Conservation (phyloP, 2,329 filamentous ascomycete genomes). For the Diplodia scrobiculata region DNA sequence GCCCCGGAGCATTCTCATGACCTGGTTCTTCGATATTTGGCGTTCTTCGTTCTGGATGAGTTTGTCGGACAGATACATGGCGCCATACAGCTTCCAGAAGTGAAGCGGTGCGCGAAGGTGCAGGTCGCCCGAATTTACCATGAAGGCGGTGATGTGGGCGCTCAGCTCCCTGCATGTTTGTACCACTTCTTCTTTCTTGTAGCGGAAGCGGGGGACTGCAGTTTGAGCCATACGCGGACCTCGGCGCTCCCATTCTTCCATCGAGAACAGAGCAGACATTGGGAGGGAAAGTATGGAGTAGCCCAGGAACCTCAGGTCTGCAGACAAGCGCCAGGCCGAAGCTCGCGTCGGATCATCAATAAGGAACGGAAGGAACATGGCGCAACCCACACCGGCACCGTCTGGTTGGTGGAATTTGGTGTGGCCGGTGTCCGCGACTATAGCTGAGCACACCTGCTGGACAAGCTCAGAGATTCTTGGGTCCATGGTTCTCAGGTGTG, state of each 20-base stretch:
- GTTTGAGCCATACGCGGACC: conserved; percentile 9
- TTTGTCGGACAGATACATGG: conserved; percentile 12
- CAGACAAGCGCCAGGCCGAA: conserved; percentile 49
- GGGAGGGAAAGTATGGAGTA: conserved; percentile 44
- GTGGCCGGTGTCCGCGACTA: conserved; percentile 31
- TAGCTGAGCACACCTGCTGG: conserved; percentile 34
- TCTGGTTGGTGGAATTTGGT: conserved; percentile 29
- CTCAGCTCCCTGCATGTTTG: conserved; percentile 8
- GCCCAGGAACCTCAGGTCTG: conserved; percentile 42
- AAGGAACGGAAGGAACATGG: conserved; percentile 66
- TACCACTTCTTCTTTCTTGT: conserved; percentile 8
- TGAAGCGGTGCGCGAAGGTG: not conserved
- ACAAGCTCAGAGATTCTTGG: conserved; percentile 42
- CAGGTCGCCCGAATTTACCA: conserved; percentile 5
- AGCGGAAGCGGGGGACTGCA: not conserved
- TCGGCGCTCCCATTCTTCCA: conserved; percentile 22
- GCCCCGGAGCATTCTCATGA: conserved; percentile 2
- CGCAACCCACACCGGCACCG: conserved; percentile 6
- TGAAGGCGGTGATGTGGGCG: conserved; percentile 15
- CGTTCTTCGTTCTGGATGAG: conserved; percentile 12
- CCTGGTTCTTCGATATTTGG: conserved; percentile 6
- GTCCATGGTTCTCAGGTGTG: conserved; percentile 32
- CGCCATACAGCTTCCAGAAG: conserved; percentile 26
- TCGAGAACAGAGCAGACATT: not conserved
- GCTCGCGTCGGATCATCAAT: conserved; percentile 51